Percentiles rank a stretch among this genome's conserved stretches.
phyloP scores from a whole-genome alignment of 2,329 filamentous ascomycete genomes.

The Clonostachys byssicola region DNA sequence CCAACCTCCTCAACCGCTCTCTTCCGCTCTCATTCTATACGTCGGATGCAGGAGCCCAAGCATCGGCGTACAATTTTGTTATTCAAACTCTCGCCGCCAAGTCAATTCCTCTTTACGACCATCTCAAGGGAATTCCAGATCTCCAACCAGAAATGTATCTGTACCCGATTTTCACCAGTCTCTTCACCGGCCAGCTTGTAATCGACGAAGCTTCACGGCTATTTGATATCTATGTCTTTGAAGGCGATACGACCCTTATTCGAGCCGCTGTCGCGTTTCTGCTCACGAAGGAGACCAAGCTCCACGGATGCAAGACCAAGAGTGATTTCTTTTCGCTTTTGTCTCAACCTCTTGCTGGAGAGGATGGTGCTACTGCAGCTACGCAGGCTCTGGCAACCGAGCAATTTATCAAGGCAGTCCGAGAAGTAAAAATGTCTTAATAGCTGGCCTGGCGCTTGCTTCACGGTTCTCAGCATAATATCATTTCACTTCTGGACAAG shows the following conservation, averaged over 20 bases:
- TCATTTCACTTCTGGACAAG: no score
- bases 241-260: slow-evolving; percentile 70
- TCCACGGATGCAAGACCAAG: slow-evolving; percentile 40
- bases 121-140: slow-evolving; percentile 49
- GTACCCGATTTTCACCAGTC: slow-evolving; percentile 53
- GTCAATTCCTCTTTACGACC: slow-evolving; percentile 57
- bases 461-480: no score
- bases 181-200: slow-evolving; percentile 60
- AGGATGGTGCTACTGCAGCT: neutral
- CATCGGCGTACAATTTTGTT: slow-evolving; percentile 65
- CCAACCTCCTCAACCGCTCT: slow-evolving; percentile 74
- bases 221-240: slow-evolving; percentile 82
- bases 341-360: neutral
- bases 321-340: slow-evolving; percentile 29
- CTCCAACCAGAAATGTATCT: slow-evolving; percentile 51
- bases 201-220: slow-evolving; percentile 69
- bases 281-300: slow-evolving; percentile 43
- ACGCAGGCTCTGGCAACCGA: neutral
- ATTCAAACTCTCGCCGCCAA: slow-evolving; percentile 64
- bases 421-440: neutral
- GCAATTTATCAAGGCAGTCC: slow-evolving; percentile 1
- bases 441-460: no score
- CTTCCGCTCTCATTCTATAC: slow-evolving; percentile 73
- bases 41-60: slow-evolving; percentile 63
- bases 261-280: slow-evolving; percentile 68